phyloP scores from a whole-genome alignment of 768 basidiomycete genomes.

The Serendipita sp. region DNA sequence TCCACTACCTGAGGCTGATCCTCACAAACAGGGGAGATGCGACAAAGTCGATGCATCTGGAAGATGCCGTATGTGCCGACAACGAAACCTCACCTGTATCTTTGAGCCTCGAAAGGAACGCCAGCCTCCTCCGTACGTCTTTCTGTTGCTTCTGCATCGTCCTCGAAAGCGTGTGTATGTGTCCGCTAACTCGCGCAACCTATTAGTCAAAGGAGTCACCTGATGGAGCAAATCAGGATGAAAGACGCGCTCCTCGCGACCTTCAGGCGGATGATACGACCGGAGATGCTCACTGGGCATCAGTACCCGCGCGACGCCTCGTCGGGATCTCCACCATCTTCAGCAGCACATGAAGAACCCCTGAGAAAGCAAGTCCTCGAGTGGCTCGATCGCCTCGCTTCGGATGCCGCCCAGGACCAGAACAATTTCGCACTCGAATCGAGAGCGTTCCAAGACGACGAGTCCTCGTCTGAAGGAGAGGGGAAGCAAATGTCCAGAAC shows the following conservation, averaged over 20 bases:
- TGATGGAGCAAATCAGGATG: not conserved
- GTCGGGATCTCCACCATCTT: not conserved
- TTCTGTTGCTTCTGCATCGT: not conserved
- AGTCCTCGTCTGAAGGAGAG: not conserved
- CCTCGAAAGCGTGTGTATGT: no score
- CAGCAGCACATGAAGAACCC: not conserved
- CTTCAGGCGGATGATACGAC: not conserved
- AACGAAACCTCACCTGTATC: not conserved
- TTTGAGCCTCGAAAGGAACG: not conserved
- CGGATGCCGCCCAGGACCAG: no score
- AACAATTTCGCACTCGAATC: no score
- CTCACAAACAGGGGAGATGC: not conserved
- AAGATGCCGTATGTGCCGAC: not conserved
- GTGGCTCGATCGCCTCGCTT: not conserved
- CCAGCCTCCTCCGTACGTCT: not conserved
- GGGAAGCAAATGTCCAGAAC: not conserved
- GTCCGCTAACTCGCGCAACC: no score
- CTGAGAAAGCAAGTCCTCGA: not conserved
- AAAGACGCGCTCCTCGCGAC: not conserved
- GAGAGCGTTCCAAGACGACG: not conserved
- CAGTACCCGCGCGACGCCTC: not conserved
- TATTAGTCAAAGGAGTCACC: not conserved
- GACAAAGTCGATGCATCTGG: not conserved
- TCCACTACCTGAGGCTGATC: not conserved
- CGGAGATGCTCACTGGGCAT: not conserved